Conservation (phyloP, 345 rosid species). For the Lepidium didymum region DNA sequence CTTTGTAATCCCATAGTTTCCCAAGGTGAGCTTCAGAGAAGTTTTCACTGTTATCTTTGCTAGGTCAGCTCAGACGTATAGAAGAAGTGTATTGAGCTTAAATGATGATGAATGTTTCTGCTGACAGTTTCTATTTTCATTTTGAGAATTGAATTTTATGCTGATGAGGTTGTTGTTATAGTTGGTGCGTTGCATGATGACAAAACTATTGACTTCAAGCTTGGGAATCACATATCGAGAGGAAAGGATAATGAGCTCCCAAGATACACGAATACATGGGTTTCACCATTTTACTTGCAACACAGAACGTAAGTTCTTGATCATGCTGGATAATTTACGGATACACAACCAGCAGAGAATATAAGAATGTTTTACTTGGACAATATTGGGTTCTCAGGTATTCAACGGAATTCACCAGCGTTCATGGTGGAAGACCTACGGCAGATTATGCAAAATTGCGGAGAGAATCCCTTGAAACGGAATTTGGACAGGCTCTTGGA, state of each 20-base stretch:
- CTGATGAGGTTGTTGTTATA: constrained; percentile 5
- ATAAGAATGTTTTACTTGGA: not conserved
- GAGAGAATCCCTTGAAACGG: constrained; percentile 92
- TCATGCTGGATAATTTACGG: not conserved
- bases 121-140: not conserved
- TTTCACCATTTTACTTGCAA: constrained; percentile 26
- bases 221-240: constrained; percentile 11
- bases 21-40: not conserved
- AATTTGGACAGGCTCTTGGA: constrained; percentile 75
- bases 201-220: constrained; percentile 3
- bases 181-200: constrained; percentile 33
- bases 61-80: not conserved
- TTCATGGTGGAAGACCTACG: constrained; percentile 81
- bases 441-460: constrained; percentile 79
- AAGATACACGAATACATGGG: constrained; percentile 23
- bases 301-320: constrained; percentile 39
- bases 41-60: not conserved
- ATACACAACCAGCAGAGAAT: not conserved
- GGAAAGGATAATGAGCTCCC: constrained; percentile 16
- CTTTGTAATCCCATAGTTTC: not conserved
- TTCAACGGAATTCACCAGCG: constrained; percentile 55
- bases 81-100: not conserved
- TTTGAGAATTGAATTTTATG: not conserved
- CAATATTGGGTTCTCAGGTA: constrained; percentile 33
- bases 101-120: not conserved